Percentiles rank a stretch among this genome's conserved stretches.
Conservation (phyloP, 169 alveolate species). For the Cryptosporidium bovis region DNA sequence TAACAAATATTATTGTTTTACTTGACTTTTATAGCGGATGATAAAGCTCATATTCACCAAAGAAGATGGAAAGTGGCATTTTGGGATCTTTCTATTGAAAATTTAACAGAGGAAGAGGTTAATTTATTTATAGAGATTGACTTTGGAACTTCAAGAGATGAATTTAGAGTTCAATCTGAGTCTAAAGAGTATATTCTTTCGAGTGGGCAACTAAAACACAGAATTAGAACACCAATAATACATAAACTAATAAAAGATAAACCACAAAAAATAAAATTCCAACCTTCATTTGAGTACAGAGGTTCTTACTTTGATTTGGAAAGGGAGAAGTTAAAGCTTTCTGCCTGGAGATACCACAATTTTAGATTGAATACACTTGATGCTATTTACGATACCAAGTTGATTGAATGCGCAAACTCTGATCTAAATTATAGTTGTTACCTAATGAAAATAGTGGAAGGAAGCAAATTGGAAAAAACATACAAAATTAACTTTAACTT, state of each 20-base stretch:
- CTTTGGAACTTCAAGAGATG: constrained; percentile 72
- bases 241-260: constrained; percentile 81
- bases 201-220: constrained; percentile 83
- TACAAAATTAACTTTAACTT: constrained; percentile 49
- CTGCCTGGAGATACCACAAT: constrained; percentile 84
- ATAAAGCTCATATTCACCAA: constrained; percentile 17
- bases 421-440: constrained; percentile 25
- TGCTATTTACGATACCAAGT: constrained; percentile 80
- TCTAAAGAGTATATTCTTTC: constrained; percentile 77
- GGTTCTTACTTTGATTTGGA: constrained; percentile 87
- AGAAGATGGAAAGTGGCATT: constrained; percentile 66
- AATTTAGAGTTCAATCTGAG: constrained; percentile 56
- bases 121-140: constrained; percentile 59
- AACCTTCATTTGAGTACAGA: constrained; percentile 84
- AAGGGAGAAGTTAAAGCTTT: constrained; percentile 83
- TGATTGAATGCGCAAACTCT: constrained; percentile 60
- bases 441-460: constrained; percentile 27
- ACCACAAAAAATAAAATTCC: constrained; percentile 81
- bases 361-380: constrained; percentile 83
- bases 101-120: constrained; percentile 34
- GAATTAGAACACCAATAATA: constrained; percentile 84
- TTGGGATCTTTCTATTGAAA: constrained; percentile 52
- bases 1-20: not conserved
- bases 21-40: not conserved
- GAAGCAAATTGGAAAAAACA: constrained; percentile 14